A percentile compares a stretch with the other conserved stretches of the same genome.
Conservation (phyloP, 139 green algal genomes). For the Chlorella sp. region DNA sequence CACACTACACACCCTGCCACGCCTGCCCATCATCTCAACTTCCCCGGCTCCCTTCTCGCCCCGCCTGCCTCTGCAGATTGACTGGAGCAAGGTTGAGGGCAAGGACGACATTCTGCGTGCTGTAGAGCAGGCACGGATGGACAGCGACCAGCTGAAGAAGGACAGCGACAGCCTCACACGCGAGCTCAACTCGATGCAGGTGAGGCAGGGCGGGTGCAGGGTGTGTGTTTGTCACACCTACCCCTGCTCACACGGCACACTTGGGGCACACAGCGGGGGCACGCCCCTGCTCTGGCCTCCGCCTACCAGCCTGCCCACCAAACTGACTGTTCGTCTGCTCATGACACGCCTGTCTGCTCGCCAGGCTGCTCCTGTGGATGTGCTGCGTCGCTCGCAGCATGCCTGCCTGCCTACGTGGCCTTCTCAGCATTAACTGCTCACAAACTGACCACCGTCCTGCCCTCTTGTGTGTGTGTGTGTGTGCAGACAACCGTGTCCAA, state of each 20-base stretch:
- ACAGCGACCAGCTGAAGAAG: not conserved
- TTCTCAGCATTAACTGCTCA: too few species aligned
- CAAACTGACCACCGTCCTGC: not conserved
- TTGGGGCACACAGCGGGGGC: too few species aligned
- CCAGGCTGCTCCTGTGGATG: too few species aligned
- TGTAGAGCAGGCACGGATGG: not conserved
- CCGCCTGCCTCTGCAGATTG: not conserved
- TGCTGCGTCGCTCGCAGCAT: too few species aligned
- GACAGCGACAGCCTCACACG: not conserved
- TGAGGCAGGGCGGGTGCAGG: not conserved
- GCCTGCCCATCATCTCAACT: not conserved
- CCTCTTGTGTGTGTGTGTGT: not conserved
- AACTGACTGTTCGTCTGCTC: not conserved
- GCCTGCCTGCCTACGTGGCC: too few species aligned
- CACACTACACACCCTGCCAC: not conserved
- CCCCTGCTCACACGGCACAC: too few species aligned
- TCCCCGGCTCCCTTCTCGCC: not conserved
- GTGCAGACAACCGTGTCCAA: not conserved
- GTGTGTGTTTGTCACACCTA: too few species aligned
- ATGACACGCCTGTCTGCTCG: not conserved
- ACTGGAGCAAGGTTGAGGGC: slow-evolving; percentile 16
- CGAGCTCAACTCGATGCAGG: slow-evolving; percentile 7
- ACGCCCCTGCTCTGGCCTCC: too few species aligned
- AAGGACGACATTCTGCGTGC: slow-evolving; percentile 5
- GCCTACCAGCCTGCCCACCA: not conserved